Conservation (phyloP, 2,329 filamentous ascomycete species). For the Paracorniculantispora psalliotae region DNA sequence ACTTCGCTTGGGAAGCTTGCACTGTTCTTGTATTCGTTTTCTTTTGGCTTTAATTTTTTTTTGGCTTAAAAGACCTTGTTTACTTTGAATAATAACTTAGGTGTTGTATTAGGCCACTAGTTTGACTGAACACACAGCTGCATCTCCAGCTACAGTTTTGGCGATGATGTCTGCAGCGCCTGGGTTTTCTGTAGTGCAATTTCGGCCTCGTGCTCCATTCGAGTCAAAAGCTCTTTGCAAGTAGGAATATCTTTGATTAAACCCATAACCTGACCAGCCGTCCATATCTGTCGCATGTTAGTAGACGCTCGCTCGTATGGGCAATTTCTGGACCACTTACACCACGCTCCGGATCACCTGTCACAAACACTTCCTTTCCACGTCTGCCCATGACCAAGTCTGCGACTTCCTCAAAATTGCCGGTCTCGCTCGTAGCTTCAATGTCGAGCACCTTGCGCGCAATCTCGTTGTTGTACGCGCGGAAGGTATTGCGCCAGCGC, state of each 20-base stretch:
- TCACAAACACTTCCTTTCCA: conserved; percentile 85
- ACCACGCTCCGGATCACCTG: conserved; percentile 86
- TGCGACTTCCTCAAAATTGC: conserved; percentile 85
- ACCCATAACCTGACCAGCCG: conserved; percentile 90
- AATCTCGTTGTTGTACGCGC: conserved; percentile 88
- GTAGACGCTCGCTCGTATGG: background rate
- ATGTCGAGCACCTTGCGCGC: conserved; percentile 73
- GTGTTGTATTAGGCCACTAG: no score
- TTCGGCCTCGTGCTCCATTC: conserved; percentile 74
- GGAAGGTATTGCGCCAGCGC: conserved; percentile 87
- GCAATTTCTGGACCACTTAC: conserved; percentile 38
- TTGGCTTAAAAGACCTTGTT: no score
- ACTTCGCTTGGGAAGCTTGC: no score
- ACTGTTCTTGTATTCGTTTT: no score
- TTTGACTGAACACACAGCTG: no score
- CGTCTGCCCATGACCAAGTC: conserved; percentile 85
- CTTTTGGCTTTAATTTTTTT: no score
- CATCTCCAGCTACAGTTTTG: background rate
- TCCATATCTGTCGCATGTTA: conserved; percentile 53
- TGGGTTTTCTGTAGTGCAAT: conserved; percentile 50
- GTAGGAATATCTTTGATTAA: conserved; percentile 79
- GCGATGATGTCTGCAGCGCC: background rate
- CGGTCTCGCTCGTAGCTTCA: conserved; percentile 74
- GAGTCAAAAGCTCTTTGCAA: conserved; percentile 60
- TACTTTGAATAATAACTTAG: no score